Conservation (phyloP, 1,284 basidiomycete genomes). For the Ceratobasidium sp. region DNA sequence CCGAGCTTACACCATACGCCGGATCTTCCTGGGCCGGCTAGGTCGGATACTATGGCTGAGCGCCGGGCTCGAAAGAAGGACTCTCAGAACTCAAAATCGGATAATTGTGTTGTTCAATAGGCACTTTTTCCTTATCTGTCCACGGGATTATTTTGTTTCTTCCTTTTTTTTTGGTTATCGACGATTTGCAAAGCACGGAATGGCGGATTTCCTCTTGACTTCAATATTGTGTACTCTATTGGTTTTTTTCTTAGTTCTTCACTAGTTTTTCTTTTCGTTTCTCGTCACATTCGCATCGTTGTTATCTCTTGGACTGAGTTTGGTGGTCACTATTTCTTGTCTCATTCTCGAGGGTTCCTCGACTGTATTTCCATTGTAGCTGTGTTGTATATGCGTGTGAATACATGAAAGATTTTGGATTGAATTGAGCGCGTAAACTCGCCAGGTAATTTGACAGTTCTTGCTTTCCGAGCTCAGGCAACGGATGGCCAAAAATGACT, state of each 20-base stretch:
- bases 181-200: constrained; percentile 3
- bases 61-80: constrained; percentile 32
- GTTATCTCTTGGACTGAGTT: constrained; percentile 9
- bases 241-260: constrained; percentile 10
- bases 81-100: constrained; percentile 34
- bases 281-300: constrained; percentile 13
- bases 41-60: constrained; percentile 24
- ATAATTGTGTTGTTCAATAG: constrained; percentile 41
- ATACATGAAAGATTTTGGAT: constrained; percentile 31
- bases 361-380: constrained; percentile 29
- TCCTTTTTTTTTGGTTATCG: neutral
- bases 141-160: constrained; percentile 6
- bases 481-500: neutral
- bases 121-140: constrained; percentile 10
- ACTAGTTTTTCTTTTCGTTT: constrained; percentile 22
- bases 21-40: constrained; percentile 29
- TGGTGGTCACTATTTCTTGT: neutral
- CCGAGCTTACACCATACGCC: constrained; percentile 16
- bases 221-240: constrained; percentile 22
- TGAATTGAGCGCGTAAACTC: neutral
- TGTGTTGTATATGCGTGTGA: constrained; percentile 36
- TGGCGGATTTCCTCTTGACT: constrained; percentile 33
- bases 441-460: neutral
- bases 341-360: constrained; percentile 21
- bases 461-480: neutral